A percentile compares a stretch with the other conserved stretches of the same genome.
Conservation (phyloP, 768 basidiomycete species). For the Gymnopilus junonius region DNA sequence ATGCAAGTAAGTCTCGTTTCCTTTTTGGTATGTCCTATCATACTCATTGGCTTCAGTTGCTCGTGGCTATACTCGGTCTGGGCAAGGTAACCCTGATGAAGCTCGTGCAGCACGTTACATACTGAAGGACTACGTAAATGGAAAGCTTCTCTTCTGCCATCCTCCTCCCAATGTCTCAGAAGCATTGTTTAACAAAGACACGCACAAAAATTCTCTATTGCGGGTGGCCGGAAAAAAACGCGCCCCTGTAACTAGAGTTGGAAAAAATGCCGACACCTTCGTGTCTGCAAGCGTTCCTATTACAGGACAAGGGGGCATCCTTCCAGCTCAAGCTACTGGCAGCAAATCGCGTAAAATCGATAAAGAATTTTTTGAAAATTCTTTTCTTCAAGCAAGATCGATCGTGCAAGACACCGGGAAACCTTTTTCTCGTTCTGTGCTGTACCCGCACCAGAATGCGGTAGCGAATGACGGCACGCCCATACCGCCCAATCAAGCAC, state of each 20-base stretch:
- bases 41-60: slow-evolving; percentile 63
- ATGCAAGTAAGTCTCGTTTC: slow-evolving; percentile 76
- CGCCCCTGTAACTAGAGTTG: slow-evolving; percentile 86
- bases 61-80: slow-evolving; percentile 89
- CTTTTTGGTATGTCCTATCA: slow-evolving; percentile 10
- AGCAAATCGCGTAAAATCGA: slow-evolving; percentile 76
- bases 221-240: slow-evolving; percentile 80
- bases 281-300: slow-evolving; percentile 45
- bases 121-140: slow-evolving; percentile 97
- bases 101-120: slow-evolving; percentile 91
- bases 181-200: slow-evolving; percentile 75
- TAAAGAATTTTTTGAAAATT: slow-evolving; percentile 76
- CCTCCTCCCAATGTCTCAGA: slow-evolving; percentile 77
- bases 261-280: slow-evolving; percentile 84
- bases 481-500: slow-evolving; percentile 46
- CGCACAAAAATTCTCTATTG: slow-evolving; percentile 61
- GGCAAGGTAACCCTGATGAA: slow-evolving; percentile 97
- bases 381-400: slow-evolving; percentile 58
- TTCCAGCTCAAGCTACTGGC: slow-evolving; percentile 39
- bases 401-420: slow-evolving; percentile 66
- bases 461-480: slow-evolving; percentile 81
- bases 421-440: slow-evolving; percentile 62
- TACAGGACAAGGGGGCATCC: slow-evolving; percentile 24
- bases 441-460: slow-evolving; percentile 85
- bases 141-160: slow-evolving; percentile 88